Conservation (phyloP, 179 eudicot species). For the Corrigiola litoralis region DNA sequence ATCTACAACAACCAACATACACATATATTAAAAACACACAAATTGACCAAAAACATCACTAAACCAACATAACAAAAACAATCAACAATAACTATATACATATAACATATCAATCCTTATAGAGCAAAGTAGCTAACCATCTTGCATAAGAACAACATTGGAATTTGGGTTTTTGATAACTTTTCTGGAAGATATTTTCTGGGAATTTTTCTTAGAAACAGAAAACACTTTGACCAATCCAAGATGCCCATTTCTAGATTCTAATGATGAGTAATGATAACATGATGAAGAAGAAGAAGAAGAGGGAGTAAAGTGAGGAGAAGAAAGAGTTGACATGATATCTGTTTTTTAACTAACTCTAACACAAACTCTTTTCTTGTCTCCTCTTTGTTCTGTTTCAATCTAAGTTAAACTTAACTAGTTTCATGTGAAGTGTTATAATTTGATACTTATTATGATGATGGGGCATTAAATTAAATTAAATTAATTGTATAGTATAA, state of each 20-base stretch:
- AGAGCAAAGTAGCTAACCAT: constrained; percentile 41
- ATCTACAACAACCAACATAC: not conserved
- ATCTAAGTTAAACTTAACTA: not conserved
- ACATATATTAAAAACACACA: not conserved
- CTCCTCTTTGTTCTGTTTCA: not conserved
- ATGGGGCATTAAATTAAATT: too few species aligned
- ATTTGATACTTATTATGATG: too few species aligned
- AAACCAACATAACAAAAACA: not conserved
- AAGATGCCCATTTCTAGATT: constrained; percentile 33
- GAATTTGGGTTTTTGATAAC: constrained; percentile 16
- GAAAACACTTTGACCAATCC: constrained; percentile 26
- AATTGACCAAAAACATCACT: not conserved
- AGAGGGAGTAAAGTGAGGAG: constrained; percentile 29
- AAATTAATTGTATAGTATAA: constrained; percentile 5
- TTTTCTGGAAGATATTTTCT: constrained; percentile 22
- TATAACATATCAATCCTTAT: not conserved
- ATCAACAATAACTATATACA: not conserved
- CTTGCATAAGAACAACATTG: constrained; percentile 50
- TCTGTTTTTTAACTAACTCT: not conserved
- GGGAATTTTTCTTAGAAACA: constrained; percentile 18
- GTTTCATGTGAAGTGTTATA: too few species aligned
- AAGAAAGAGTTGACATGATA: constrained; percentile 59
- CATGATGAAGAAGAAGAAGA: constrained; percentile 25
- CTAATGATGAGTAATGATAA: constrained; percentile 21
- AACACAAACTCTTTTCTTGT: not conserved